Evolutionary conservation across 495 filamentous ascomycete genomes (phyloP).

Genomic region (Pyrenula massariospora): DNA sequence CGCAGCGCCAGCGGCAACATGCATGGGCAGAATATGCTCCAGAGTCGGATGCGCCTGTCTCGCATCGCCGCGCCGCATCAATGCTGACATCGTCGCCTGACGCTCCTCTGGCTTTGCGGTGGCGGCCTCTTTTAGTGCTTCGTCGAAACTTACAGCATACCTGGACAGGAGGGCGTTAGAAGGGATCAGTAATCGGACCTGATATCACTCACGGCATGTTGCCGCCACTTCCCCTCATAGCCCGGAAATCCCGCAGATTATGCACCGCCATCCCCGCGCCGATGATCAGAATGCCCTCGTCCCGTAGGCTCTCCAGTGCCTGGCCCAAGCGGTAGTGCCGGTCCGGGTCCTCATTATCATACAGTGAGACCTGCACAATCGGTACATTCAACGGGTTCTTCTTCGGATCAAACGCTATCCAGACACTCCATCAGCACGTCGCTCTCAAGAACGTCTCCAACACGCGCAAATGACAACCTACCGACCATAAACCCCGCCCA

Average conservation of each 20-base stretch:
- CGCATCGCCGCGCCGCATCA: slow-evolving; percentile 55
- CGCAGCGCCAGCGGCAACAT: slow-evolving; percentile 62
- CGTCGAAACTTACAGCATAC: slow-evolving; percentile 65
- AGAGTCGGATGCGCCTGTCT: slow-evolving; percentile 67
- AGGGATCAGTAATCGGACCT: not conserved
- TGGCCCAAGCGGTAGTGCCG: slow-evolving; percentile 62
- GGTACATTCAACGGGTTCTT: slow-evolving; percentile 68
- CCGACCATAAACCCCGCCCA: slow-evolving; percentile 60
- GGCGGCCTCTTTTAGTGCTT: slow-evolving; percentile 63
- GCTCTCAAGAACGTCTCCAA: not conserved
- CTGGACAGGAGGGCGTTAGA: not conserved
- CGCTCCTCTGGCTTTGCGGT: slow-evolving; percentile 38
- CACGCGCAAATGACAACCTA: slow-evolving; percentile 18
- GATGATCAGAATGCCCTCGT: slow-evolving; percentile 63
- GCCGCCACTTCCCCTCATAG: slow-evolving; percentile 16
- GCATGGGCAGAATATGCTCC: slow-evolving; percentile 72
- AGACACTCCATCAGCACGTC: not conserved
- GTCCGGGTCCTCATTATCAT: slow-evolving; percentile 52
- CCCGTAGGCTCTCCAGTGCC: slow-evolving; percentile 55
- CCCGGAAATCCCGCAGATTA: slow-evolving; percentile 58
- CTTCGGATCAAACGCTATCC: slow-evolving; percentile 51
- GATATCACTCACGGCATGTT: slow-evolving; percentile 23
- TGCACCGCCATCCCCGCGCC: slow-evolving; percentile 82
- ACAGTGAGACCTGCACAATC: slow-evolving; percentile 72
- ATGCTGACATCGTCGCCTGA: slow-evolving; percentile 43